These are phyloP conservation scores for Xylaria sp. DNA, from an alignment of 2,329 filamentous ascomycete genomes.

Conservation along the genomic window DNA sequence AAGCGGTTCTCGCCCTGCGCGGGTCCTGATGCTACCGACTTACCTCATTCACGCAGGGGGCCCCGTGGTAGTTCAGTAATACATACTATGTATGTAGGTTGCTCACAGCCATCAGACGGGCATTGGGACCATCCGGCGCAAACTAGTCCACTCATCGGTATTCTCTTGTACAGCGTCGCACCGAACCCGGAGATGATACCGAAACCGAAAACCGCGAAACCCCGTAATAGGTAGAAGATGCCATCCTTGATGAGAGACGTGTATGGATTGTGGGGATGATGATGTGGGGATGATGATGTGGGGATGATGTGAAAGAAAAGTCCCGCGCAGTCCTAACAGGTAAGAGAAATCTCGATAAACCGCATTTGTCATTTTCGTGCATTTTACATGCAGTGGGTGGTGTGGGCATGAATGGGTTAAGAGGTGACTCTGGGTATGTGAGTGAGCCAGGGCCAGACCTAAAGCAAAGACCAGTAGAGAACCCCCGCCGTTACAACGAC, in stretches of 20 bases:
- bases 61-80: neutral
- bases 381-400: slow-evolving; percentile 9
- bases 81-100: neutral
- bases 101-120: slow-evolving; percentile 37
- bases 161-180: slow-evolving; percentile 13
- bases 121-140: slow-evolving; percentile 36
- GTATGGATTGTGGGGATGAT: slow-evolving; percentile 2
- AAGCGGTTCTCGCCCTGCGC: slow-evolving; percentile 1
- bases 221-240: neutral
- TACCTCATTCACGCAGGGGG: slow-evolving; percentile 16
- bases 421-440: slow-evolving; percentile 30
- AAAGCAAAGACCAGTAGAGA: neutral
- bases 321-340: slow-evolving; percentile 21
- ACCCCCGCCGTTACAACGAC: slow-evolving; percentile 27
- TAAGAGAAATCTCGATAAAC: slow-evolving; percentile 8
- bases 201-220: slow-evolving; percentile 20
- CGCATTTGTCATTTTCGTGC: slow-evolving; percentile 34
- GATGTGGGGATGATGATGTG: slow-evolving; percentile 13
- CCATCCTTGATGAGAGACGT: slow-evolving; percentile 4
- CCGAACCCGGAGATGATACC: slow-evolving; percentile 26
- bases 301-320: slow-evolving; percentile 23
- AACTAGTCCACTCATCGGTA: slow-evolving; percentile 26
- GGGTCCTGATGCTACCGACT: slow-evolving; percentile 15
- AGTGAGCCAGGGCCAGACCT: slow-evolving; percentile 16
- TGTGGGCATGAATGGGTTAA: slow-evolving; percentile 9